Evolutionary conservation across 164 flowering plant species (phyloP).

Genomic region (Stephania japonica): DNA sequence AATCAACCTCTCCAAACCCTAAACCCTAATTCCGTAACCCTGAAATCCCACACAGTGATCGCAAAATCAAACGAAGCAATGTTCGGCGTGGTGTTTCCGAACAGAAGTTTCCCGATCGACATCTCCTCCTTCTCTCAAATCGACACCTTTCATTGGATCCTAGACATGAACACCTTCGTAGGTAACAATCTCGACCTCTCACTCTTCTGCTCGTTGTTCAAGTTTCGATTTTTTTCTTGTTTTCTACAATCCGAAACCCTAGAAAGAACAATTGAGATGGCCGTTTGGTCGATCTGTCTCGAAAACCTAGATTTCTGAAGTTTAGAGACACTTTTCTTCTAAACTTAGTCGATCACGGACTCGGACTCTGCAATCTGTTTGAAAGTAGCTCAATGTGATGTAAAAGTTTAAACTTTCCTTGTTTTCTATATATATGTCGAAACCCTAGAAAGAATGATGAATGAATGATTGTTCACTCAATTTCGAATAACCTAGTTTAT

Average conservation of each 20-base stretch:
- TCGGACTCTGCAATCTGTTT: too few species aligned
- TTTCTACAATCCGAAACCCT: too few species aligned
- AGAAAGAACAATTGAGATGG: too few species aligned
- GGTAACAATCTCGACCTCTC: slow-evolving; percentile 26
- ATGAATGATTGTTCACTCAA: too few species aligned
- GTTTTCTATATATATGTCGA: too few species aligned
- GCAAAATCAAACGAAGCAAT: slow-evolving; percentile 23
- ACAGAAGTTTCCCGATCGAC: slow-evolving; percentile 91
- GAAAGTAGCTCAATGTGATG: too few species aligned
- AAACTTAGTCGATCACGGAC: not conserved
- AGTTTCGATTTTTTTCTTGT: too few species aligned
- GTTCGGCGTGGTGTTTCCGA: slow-evolving; percentile 93
- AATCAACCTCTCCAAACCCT: not conserved
- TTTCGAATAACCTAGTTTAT: too few species aligned
- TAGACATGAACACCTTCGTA: slow-evolving; percentile 90
- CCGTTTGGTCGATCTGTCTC: too few species aligned
- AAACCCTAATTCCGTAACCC: not conserved
- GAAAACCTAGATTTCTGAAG: too few species aligned
- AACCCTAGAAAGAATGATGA: too few species aligned
- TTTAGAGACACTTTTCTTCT: not conserved
- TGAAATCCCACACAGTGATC: not conserved
- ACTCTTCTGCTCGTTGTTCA: not conserved
- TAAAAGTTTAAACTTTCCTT: too few species aligned
- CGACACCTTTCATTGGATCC: slow-evolving; percentile 90
- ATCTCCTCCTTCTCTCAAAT: slow-evolving; percentile 87